Base-by-base conservation (phyloP, 345 rosid species). In the Sapria himalayana region DNA sequence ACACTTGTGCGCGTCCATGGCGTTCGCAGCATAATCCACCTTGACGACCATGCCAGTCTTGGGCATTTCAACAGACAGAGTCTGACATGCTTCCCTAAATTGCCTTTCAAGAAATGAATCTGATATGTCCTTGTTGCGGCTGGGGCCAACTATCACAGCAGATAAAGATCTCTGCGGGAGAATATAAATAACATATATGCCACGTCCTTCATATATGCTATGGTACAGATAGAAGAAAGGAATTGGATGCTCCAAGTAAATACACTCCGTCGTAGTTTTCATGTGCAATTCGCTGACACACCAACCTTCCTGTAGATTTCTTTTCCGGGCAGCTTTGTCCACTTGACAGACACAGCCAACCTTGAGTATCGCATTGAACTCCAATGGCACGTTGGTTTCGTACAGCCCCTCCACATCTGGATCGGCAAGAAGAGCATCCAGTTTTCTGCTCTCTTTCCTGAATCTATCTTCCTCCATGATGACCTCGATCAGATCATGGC, bases 361-460 rank as follows among this genome's bases (percentile, higher is more conserved):
- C 60, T 78, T 85, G 50, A 81, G 71, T 45, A 86, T 64, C 43
- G 89, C 79, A 52, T 62, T 71, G 50, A 73, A 86, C 50, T 71
- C 92, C 59, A 64, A 44, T 40, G 94, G 81, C 58, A 81, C 67
- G 60, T 73, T 76, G 19, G 80, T 64, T 60, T 81, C 89, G 51
- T 86, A 86, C 54, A 86, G 73, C 22, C 97, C 97, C 97, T 86
- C 92, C 46, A 81, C 63, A 59, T 76, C 92, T 21, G 97, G 94
- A 70, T 86, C 80, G 21, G 93, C 81, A 43, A 81, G 78, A 54
- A 86, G 92, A 43, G 97, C 89, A 16, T 70, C 70, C 19, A 74
- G 69, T 56, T 76, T 78, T 57, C 69, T 78, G 65, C 70, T 66
- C 60, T 78, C 91, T 22, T 67, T 51, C 60, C 44, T 60, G 50